These are phyloP conservation scores for Eruca vesicaria DNA, from an alignment of 441 rosid species.

Conservation along the genomic window DNA sequence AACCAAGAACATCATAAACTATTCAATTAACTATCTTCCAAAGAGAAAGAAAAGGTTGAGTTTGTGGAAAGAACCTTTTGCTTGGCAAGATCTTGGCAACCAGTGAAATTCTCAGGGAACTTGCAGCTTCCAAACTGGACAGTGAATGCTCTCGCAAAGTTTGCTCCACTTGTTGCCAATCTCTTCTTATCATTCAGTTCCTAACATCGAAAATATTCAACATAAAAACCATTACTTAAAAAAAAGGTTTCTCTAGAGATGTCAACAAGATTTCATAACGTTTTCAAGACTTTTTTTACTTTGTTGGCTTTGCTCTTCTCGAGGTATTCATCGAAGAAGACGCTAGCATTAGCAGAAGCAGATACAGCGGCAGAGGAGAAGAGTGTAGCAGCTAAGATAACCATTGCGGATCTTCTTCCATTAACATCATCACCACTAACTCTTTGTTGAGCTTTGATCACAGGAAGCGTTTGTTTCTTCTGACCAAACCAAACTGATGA, in stretches of 20 bases:
- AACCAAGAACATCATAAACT: constrained; percentile 2
- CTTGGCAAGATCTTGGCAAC: constrained; percentile 98
- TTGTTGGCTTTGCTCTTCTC: constrained; percentile 94
- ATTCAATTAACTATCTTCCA: neutral
- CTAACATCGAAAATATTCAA: constrained; percentile 28
- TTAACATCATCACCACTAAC: constrained; percentile 40
- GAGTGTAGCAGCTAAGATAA: constrained; percentile 65
- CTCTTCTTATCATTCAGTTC: constrained; percentile 96
- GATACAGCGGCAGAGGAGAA: constrained; percentile 57
- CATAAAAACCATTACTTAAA: neutral
- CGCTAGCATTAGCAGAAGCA: constrained; percentile 80
- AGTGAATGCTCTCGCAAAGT: constrained; percentile 92
- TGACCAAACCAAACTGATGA: constrained; percentile 39
- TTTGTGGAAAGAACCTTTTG: constrained; percentile 57
- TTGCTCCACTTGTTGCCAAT: constrained; percentile 93
- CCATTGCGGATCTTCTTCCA: constrained; percentile 79
- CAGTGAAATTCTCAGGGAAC: constrained; percentile 98
- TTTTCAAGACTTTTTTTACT: constrained; percentile 46
- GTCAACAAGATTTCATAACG: neutral
- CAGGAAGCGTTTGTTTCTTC: constrained; percentile 51
- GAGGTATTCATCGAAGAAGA: constrained; percentile 86
- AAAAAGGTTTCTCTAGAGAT: neutral
- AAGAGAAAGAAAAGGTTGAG: neutral
- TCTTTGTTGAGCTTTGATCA: constrained; percentile 67
- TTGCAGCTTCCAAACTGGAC: constrained; percentile 89